Base-by-base conservation (phyloP, 768 basidiomycete genomes). In the Myochromella boudieri region DNA sequence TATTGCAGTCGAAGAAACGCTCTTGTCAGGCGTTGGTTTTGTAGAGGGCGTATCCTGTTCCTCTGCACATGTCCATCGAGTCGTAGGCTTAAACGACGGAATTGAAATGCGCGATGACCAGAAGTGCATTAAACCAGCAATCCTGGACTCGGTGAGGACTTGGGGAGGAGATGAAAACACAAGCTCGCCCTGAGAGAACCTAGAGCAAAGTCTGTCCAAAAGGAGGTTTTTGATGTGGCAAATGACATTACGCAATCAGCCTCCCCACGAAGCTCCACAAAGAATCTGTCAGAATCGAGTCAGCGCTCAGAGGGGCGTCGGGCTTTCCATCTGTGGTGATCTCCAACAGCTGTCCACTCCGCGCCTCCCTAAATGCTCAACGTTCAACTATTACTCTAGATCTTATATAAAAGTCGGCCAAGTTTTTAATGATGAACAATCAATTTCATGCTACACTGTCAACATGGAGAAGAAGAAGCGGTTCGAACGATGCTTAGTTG, bases 51-150 rank as follows among this genome's bases (percentile, higher is more conserved):
- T 24, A 37, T 48, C 55, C 22, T 50, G 27, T 18, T 57, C 44
- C 37, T 57, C 53, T 24, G 51, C 49, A n/a, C n/a, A n/a, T 20
- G 48, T 43, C 55, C 56, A 59, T 59, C 17, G 49, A 42, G 45
- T 44, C 40, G 55, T 42, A n/a, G 44, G 44, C 15, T 20, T 52
- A 31, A 51, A 42, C 25, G 44, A 45, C 33, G 51, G 20, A 34
- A 32, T 34, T 38, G 40, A 49, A 28, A 32, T 34, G 41, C 49
- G 37, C 12, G 25, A 38, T 32, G 51, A 48, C 54, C 53, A 55
- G 42, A 60, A 38, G 50, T 40, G 53, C 56, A 60, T 60, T 15
- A 42, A 46, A 37, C 32, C 33, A 11, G 21, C 24, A 28, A 25
- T 25, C 24, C 40, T 27, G 18, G 42, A 21, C n/a, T 17, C 4